Base-by-base conservation (phyloP, 495 filamentous ascomycete species). In the Lophiostoma macrostomum region DNA sequence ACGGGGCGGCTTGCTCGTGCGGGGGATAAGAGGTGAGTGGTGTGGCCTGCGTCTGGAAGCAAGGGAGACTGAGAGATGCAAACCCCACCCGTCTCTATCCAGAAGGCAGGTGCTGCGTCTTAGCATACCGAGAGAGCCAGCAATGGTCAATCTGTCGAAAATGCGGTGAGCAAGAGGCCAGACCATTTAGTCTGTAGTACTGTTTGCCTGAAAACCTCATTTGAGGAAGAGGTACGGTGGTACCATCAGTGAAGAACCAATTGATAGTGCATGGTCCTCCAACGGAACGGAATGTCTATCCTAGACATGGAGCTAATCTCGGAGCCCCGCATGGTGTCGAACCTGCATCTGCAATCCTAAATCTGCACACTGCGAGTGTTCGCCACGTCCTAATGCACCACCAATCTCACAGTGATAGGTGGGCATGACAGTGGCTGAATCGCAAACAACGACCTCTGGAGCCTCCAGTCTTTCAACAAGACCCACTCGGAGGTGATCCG, bases 401-500 rank as follows among this genome's bases (percentile, higher is more conserved):
- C 14, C 19, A 5, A 13, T 20, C 13, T 7, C 22, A 18, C 18
- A n/a, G n/a, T 11, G 8, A 47, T 47, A 32, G 6, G 25, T 28
- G 12, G 22, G 55, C 55, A 58, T 58, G 55, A 53, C 40, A 19
- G 54, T 58, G 54, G 54, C 54, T 52, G 55, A 46, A 52, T 58
- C 55, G 41, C 39, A 52, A 46, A 40, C 47, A 28, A 30, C 14
- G 2, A 23, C 11, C 28, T 46, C 34, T 46, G 24, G 27, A 48
- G 47, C 42, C 29, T 50, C 32, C 31, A 18, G 22, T 46, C 19
- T 22, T 44, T 0, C 5, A 13, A 19, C 7, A 5, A 28, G 7
- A 38, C 32, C 28, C 32, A 23, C 38, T 14, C 12, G 20, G 14
- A 42, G 13, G 44, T 13, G 13, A 28, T 40, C 27, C 34, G 53